These are phyloP conservation scores for Coniochaeta sp. DNA, from an alignment of 2,329 filamentous ascomycete species.

Conservation along the genomic window DNA sequence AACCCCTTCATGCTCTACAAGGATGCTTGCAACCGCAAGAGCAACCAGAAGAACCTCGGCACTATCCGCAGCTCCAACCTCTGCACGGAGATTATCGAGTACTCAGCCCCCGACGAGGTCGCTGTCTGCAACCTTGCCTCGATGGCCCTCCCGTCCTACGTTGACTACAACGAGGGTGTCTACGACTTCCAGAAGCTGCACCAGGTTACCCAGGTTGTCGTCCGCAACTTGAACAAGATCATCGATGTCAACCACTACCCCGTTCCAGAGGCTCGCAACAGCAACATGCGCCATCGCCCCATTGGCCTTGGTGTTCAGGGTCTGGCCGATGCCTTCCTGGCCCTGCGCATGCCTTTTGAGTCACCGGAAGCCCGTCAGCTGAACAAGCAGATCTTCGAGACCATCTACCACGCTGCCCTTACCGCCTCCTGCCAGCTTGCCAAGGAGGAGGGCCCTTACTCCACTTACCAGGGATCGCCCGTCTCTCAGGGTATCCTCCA, in stretches of 20 bases:
- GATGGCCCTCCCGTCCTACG: constrained; percentile 81
- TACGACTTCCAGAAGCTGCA: constrained; percentile 98
- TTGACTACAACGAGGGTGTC: constrained; percentile 74
- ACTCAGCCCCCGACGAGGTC: constrained; percentile 94
- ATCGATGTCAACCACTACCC: constrained; percentile 99
- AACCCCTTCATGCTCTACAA: constrained; percentile 99
- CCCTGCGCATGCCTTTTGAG: constrained; percentile 93
- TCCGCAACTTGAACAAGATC: constrained; percentile 95
- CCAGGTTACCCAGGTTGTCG: constrained; percentile 85
- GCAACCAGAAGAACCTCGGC: constrained; percentile 99
- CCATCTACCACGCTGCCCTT: constrained; percentile 93
- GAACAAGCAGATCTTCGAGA: constrained; percentile 99
- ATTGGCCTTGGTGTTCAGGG: constrained; percentile 96
- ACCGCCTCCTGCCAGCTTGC: constrained; percentile 85
- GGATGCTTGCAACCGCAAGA: constrained; percentile 96
- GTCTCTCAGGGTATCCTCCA: constrained; percentile 94
- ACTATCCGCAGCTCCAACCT: constrained; percentile 98
- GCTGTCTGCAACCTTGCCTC: constrained; percentile 98
- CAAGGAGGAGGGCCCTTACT: constrained; percentile 75
- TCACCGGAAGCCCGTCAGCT: constrained; percentile 88
- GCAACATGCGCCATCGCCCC: constrained; percentile 94
- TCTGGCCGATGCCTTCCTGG: constrained; percentile 96
- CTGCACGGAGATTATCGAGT: constrained; percentile 98
- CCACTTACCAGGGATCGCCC: constrained; percentile 87
- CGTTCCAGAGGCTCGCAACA: constrained; percentile 86